Evolutionary conservation across 352 stramenopile species (phyloP), one percentile per base, ranked within the genome.

Genomic region (Pythium pyrilobum): DNA sequence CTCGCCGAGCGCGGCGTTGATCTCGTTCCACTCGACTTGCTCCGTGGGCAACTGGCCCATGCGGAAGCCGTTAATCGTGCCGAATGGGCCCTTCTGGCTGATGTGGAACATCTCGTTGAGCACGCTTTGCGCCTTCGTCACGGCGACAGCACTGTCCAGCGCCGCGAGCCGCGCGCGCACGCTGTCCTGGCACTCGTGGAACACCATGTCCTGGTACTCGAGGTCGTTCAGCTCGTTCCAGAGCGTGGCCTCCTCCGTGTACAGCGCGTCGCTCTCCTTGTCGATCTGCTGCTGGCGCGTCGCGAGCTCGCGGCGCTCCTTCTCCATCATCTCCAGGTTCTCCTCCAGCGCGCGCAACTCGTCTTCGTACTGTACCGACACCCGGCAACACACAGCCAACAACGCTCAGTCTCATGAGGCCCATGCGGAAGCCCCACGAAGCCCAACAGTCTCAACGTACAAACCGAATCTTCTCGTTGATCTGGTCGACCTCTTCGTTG

Each of bases 1-100:
- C 49, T 95, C 80, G 7, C 85, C 85, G 7, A 91, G 74, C 6
- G 70, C 85, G 23, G 85, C 80, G 25, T 95, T 95, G 62, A 93
- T 93, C 54, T 95, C 85, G 52, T 94, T 89, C 85, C 85, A 95
- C 48, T 95, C 85, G 28, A 92, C 66, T 6, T 81, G 64, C 12
- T 71, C 61, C 1, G 62, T 71, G 1, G 72, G 50, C 37, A 85
- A 59, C 40, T 86, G 78, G 4, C 85, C 85, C 56, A 95, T 67
- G 18, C 81, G 72, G 55, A 95, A 94, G 15, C 74, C 72, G 48
- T 94, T 95, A 59, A 95, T 92, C 23, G 77, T 92, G 20, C 78
- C 85, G 58, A 92, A 92, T 12, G 62, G 64, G 7, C 84, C 85
- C 40, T 69, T 78, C 48, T 88, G 71, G 9, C 74, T 67, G 54